These are phyloP conservation scores for Hydrangea macrophylla DNA, from an alignment of 148 eudicot genomes.

Conservation along the genomic window DNA sequence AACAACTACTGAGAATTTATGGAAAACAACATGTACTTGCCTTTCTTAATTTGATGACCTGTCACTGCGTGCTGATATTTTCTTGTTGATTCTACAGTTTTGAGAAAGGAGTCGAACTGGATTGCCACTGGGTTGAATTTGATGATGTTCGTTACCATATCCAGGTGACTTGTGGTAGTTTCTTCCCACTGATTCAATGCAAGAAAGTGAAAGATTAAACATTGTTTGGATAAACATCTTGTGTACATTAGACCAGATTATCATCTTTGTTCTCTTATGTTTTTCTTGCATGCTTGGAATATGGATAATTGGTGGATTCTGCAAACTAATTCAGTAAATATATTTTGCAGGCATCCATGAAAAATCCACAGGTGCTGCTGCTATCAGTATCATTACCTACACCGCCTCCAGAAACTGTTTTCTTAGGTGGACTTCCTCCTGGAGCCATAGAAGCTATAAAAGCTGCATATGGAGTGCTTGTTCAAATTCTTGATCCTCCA, in stretches of 20 bases:
- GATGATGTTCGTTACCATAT: conserved; percentile 88
- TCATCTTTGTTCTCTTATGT: not conserved
- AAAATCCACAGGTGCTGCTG: conserved; percentile 77
- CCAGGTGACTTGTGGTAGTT: conserved; percentile 48
- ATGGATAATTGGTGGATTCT: not conserved
- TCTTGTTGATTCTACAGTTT: conserved; percentile 41
- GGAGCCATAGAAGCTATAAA: conserved; percentile 97
- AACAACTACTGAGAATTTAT: not conserved
- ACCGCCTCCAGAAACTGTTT: conserved; percentile 86
- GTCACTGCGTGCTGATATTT: conserved; percentile 12
- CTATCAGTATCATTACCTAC: conserved; percentile 81
- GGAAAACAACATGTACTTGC: not conserved
- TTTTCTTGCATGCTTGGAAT: conserved; percentile 2
- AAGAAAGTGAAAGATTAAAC: not conserved
- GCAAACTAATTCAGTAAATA: conserved; percentile 6
- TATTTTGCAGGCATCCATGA: conserved; percentile 63
- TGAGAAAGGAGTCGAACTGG: conserved; percentile 89
- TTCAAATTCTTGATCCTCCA: conserved; percentile 96
- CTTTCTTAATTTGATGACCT: not conserved
- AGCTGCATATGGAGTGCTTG: conserved; percentile 64
- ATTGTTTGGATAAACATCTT: not conserved
- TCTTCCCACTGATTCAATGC: not conserved
- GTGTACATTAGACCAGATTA: conserved; percentile 1
- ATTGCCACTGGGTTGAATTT: conserved; percentile 91
- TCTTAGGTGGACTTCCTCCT: conserved; percentile 75